Conservation (phyloP, 345 rosid species). For the Citrus unshiu region DNA sequence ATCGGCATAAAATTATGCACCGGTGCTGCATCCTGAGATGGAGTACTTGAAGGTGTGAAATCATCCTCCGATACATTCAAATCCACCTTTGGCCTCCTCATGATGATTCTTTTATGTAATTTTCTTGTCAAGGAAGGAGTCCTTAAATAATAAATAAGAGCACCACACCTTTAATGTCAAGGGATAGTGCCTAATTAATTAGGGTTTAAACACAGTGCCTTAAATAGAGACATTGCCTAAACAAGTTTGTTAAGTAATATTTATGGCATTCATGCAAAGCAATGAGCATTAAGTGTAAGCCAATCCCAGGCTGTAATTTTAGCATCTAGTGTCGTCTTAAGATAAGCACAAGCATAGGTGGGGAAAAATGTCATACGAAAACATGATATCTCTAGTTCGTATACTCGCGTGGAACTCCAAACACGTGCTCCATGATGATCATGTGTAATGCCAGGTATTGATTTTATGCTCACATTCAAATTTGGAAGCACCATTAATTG, state of each 20-base stretch:
- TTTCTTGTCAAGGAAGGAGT: background rate
- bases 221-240: background rate
- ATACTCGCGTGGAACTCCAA: background rate
- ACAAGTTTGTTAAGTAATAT: background rate
- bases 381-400: background rate
- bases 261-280: background rate
- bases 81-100: background rate
- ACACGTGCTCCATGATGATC: background rate
- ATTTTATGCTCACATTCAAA: background rate
- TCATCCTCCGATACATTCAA: background rate
- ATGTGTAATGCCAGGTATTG: background rate
- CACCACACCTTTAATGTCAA: background rate
- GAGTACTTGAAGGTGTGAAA: background rate
- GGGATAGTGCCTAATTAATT: slow-evolving; percentile 1
- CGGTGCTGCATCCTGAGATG: background rate
- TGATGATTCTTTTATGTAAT: background rate
- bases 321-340: background rate
- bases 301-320: background rate
- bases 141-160: background rate
- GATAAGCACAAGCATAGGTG: background rate
- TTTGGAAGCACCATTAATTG: background rate
- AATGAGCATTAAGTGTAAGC: background rate
- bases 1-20: background rate
- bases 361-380: background rate
- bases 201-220: background rate